Percentiles rank a stretch among this genome's conserved stretches.
These are phyloP conservation scores for Stagonosporopsis cucurbitacearum DNA, from an alignment of 2,329 filamentous ascomycete species.

Conservation along the genomic window DNA sequence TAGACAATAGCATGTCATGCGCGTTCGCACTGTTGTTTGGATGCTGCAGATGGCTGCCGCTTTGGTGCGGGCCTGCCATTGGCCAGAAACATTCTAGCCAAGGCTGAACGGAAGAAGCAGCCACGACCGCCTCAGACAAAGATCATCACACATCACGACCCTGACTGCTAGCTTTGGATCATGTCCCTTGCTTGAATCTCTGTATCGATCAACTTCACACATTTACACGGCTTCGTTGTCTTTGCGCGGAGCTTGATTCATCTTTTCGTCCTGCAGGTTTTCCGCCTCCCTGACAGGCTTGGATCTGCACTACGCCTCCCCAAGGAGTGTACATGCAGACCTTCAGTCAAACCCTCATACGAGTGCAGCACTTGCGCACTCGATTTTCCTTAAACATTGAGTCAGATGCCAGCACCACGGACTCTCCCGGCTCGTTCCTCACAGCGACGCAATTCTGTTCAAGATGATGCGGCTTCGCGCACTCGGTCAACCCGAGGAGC, in stretches of 20 bases:
- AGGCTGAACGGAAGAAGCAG: slow-evolving; percentile 36
- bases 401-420: slow-evolving; percentile 36
- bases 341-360: slow-evolving; percentile 26
- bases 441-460: slow-evolving; percentile 39
- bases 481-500: slow-evolving; percentile 43
- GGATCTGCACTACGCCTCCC: slow-evolving; percentile 45
- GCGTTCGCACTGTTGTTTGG: slow-evolving; percentile 22
- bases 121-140: slow-evolving; percentile 44
- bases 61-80: slow-evolving; percentile 35
- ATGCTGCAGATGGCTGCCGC: slow-evolving; percentile 30
- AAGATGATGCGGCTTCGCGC: slow-evolving; percentile 43
- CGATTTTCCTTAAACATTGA: slow-evolving; percentile 12
- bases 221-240: slow-evolving; percentile 21
- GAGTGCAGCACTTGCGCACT: slow-evolving; percentile 16
- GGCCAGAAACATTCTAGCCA: slow-evolving; percentile 30
- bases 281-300: slow-evolving; percentile 42
- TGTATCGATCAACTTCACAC: slow-evolving; percentile 20
- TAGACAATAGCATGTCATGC: slow-evolving; percentile 8
- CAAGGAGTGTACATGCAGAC: slow-evolving; percentile 35
- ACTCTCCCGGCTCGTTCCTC: slow-evolving; percentile 38
- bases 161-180: slow-evolving; percentile 27
- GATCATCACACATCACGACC: slow-evolving; percentile 41
- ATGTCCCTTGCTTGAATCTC: slow-evolving; percentile 27
- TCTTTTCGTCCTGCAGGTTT: slow-evolving; percentile 33
- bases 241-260: slow-evolving; percentile 29